Percentiles rank a stretch among this genome's conserved stretches.
phyloP scores from a whole-genome alignment of 495 filamentous ascomycete genomes.

The Neurospora pannonica region DNA sequence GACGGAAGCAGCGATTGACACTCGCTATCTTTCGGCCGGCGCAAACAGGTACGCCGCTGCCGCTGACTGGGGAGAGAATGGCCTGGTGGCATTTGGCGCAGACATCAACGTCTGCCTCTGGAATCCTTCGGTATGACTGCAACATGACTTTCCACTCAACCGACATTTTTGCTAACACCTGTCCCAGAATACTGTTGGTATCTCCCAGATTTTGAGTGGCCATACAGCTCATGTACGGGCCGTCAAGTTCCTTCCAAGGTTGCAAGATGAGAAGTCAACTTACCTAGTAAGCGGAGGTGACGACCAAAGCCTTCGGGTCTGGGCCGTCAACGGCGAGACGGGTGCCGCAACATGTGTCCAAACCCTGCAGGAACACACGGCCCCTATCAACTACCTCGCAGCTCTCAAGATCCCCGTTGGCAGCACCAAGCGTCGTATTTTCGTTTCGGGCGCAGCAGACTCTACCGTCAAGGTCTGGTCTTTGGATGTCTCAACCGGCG shows the following conservation, averaged over 20 bases:
- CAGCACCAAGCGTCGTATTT: conserved; percentile 29
- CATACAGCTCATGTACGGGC: conserved; percentile 77
- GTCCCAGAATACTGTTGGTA: conserved; percentile 46
- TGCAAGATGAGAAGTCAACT: conserved; percentile 32
- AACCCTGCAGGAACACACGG: conserved; percentile 52
- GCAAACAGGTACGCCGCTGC: conserved; percentile 84
- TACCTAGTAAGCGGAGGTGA: conserved; percentile 72
- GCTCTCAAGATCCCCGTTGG: conserved; percentile 32
- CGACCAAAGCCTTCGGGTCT: conserved; percentile 70
- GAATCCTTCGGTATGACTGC: conserved; percentile 61
- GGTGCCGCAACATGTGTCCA: conserved; percentile 31
- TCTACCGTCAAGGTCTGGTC: conserved; percentile 73
- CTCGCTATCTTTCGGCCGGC: conserved; percentile 69
- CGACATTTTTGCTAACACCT: conserved; percentile 1
- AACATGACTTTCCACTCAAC: not conserved
- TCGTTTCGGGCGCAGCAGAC: conserved; percentile 69
- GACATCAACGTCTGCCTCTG: conserved; percentile 84
- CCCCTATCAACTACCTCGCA: conserved; percentile 72
- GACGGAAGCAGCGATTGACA: conserved; percentile 8
- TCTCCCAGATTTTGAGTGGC: conserved; percentile 62
- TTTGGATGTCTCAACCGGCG: conserved; percentile 29
- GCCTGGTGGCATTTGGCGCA: conserved; percentile 79
- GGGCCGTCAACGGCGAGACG: conserved; percentile 37
- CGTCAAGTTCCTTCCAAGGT: conserved; percentile 63
- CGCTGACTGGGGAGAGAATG: conserved; percentile 76